These are phyloP conservation scores for Phoma herbarum DNA, from an alignment of 2,329 filamentous ascomycete genomes.

Conservation along the genomic window DNA sequence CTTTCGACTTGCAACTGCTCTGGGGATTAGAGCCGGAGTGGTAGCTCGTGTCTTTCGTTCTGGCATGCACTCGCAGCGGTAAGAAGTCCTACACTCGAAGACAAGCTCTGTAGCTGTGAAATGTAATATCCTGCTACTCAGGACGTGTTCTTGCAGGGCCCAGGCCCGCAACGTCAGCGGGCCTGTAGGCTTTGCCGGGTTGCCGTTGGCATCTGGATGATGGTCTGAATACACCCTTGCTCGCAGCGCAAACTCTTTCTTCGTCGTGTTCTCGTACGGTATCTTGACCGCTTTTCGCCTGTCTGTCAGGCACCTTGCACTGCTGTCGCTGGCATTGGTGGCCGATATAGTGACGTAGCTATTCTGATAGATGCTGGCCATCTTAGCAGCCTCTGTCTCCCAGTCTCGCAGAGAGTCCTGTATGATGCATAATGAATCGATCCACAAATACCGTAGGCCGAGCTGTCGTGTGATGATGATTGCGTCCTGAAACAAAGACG, in stretches of 20 bases:
- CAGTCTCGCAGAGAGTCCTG: conserved; percentile 47
- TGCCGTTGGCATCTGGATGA: conserved; percentile 34
- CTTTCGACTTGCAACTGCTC: conserved; percentile 40
- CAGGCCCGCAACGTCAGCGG: conserved; percentile 43
- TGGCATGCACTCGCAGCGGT: conserved; percentile 46
- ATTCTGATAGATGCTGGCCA: conserved; percentile 48
- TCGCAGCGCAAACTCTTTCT: conserved; percentile 35
- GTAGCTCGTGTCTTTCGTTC: conserved; percentile 39
- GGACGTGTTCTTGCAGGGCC: conserved; percentile 47
- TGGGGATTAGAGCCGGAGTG: conserved; percentile 44
- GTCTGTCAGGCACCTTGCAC: conserved; percentile 33
- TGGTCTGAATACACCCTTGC: conserved; percentile 41
- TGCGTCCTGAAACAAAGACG: conserved; percentile 40
- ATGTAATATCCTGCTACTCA: conserved; percentile 45
- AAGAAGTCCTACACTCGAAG: conserved; percentile 47
- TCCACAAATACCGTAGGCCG: conserved; percentile 48
- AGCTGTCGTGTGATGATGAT: conserved; percentile 45
- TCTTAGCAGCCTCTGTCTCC: conserved; percentile 46
- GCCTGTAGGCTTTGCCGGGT: conserved; percentile 37
- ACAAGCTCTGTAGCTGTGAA: conserved; percentile 47
- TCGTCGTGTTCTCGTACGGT: conserved; percentile 37
- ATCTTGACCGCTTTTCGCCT: conserved; percentile 40
- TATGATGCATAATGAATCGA: conserved; percentile 48
- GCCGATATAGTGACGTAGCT: conserved; percentile 46
- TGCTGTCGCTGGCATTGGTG: conserved; percentile 35